Evolutionary conservation across 768 basidiomycete genomes (phyloP).

Genomic region (Tubosaeta brunneosetosa): DNA sequence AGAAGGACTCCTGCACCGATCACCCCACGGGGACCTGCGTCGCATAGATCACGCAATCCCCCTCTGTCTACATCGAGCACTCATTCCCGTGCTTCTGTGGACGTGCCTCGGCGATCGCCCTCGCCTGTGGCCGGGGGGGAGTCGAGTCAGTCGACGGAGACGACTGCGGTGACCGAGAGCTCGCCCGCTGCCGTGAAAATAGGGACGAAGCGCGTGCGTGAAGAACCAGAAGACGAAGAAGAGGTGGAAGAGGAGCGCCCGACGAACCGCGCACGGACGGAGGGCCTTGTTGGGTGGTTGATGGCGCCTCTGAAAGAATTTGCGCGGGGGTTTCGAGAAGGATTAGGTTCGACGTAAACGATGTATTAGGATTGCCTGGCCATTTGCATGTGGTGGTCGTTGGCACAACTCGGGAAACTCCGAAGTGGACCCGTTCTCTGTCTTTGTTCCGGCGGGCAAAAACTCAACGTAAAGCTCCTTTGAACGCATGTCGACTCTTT

Average conservation of each 20-base stretch:
- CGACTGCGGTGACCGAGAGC: constrained; percentile 35
- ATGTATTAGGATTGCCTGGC: neutral
- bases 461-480: neutral
- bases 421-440: constrained; percentile 21
- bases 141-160: constrained; percentile 32
- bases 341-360: constrained; percentile 36
- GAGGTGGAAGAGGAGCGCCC: constrained; percentile 45
- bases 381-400: too few relatives aligned
- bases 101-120: constrained; percentile 9
- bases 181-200: constrained; percentile 12
- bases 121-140: constrained; percentile 17
- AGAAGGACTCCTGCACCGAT: constrained; percentile 19
- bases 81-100: constrained; percentile 7
- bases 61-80: constrained; percentile 16
- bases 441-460: constrained; percentile 12
- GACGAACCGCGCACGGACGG: constrained; percentile 49
- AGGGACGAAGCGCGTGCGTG: constrained; percentile 48
- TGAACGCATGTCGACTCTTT: too few relatives aligned
- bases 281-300: constrained; percentile 50
- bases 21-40: constrained; percentile 15
- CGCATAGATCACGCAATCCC: constrained; percentile 13
- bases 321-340: constrained; percentile 63
- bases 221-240: constrained; percentile 37
- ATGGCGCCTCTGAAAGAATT: constrained; percentile 60
- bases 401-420: constrained; percentile 28